A percentile compares a stretch with the other conserved stretches of the same genome.
phyloP scores from a whole-genome alignment of 2,329 filamentous ascomycete species.

The Xylogone sp. region DNA sequence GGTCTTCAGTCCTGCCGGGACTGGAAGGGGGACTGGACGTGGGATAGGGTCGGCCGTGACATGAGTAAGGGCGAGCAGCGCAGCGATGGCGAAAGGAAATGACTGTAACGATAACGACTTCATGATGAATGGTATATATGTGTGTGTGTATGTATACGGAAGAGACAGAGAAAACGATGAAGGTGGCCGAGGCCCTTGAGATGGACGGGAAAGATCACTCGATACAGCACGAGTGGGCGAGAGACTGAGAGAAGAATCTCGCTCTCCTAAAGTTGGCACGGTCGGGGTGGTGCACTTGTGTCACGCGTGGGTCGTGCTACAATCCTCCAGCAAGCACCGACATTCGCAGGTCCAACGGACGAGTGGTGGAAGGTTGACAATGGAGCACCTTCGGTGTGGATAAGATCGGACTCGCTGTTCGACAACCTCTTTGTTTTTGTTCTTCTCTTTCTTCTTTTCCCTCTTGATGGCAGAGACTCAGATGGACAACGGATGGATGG shows the following conservation, averaged over 20 bases:
- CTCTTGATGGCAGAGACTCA: no score
- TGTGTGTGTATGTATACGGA: not conserved
- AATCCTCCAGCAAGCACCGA: not conserved
- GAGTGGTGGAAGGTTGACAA: not conserved
- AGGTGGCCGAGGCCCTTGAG: constrained; percentile 16
- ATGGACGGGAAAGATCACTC: constrained; percentile 7
- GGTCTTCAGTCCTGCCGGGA: constrained; percentile 2
- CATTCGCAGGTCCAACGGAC: not conserved
- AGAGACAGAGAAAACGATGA: no score
- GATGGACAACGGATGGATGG: not conserved
- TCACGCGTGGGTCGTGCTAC: not conserved
- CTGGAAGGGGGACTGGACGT: constrained; percentile 3
- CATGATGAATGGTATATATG: constrained; percentile 17
- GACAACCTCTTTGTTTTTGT: not conserved
- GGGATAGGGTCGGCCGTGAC: constrained; percentile 9
- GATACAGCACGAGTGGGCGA: not conserved
- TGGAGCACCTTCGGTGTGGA: not conserved
- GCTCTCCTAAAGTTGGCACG: no score
- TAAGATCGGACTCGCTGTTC: not conserved
- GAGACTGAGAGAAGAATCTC: no score
- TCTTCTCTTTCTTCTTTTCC: no score
- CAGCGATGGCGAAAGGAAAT: constrained; percentile 9
- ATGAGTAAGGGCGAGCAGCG: constrained; percentile 11
- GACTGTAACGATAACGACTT: constrained; percentile 16
- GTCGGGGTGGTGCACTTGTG: not conserved